phyloP scores from a whole-genome alignment of 176 grass and related monocot species.

The Coix lacrymajobi region DNA sequence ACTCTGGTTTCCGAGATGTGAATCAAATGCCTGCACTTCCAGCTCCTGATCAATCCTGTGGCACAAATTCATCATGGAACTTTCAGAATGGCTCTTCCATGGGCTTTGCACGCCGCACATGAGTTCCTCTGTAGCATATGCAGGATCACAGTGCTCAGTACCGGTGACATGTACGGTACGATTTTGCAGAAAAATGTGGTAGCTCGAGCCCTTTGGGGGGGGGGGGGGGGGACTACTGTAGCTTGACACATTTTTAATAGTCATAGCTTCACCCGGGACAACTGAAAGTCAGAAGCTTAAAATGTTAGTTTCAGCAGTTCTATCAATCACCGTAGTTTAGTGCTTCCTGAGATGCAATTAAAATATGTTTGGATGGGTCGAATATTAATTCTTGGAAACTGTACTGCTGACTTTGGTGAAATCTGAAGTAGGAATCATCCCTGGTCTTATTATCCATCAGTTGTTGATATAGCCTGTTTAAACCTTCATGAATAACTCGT shows the following conservation, averaged over 20 bases:
- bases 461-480: neutral
- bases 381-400: neutral
- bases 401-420: neutral
- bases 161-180: too few species aligned
- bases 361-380: neutral
- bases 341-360: neutral
- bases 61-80: conserved; percentile 10
- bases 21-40: conserved; percentile 34
- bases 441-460: neutral
- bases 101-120: neutral
- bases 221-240: neutral
- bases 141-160: neutral
- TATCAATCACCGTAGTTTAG: neutral
- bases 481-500: neutral
- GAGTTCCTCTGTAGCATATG: conserved; percentile 1
- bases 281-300: neutral
- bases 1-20: neutral
- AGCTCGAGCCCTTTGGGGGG: neutral
- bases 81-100: neutral
- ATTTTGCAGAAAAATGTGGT: conserved; percentile 8
- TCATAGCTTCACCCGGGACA: neutral
- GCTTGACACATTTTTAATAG: neutral
- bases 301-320: neutral
- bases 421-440: neutral
- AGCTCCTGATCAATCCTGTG: conserved; percentile 14